Evolutionary conservation across 768 basidiomycete species (phyloP).

Genomic region (Mycena galopus): DNA sequence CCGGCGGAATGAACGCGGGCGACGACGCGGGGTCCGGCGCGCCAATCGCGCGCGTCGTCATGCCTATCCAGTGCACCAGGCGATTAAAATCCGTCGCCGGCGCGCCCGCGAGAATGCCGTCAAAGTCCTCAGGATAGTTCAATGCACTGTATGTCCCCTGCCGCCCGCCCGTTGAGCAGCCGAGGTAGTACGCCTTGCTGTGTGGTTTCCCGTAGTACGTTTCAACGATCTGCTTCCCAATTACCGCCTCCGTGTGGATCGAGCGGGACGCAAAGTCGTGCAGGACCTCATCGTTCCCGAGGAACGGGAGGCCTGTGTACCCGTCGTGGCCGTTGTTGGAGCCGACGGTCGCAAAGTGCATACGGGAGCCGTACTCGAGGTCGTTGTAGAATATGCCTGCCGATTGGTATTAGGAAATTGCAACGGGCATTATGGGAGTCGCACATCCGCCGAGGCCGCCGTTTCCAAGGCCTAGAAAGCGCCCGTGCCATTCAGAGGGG

Average conservation of each 20-base stretch:
- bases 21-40: not conserved
- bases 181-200: not conserved
- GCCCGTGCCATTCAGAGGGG: conserved; percentile 3
- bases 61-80: not conserved
- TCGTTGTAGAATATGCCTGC: not conserved
- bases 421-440: not conserved
- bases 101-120: not conserved
- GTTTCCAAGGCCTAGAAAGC: not conserved
- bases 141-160: not conserved
- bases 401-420: not conserved
- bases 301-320: not conserved
- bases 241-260: not conserved
- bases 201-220: not conserved
- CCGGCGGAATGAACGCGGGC: not conserved
- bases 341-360: not conserved
- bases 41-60: not conserved
- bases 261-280: not conserved
- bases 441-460: not conserved
- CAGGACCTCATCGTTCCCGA: not conserved
- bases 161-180: not conserved
- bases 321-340: not conserved
- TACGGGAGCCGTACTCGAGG: not conserved
- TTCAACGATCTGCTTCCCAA: not conserved
- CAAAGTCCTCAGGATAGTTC: not conserved
- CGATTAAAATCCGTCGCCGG: not conserved